Percentiles rank a stretch among this genome's conserved stretches.
These are phyloP conservation scores for Sesbania bispinosa DNA, from an alignment of 306 rosid species.

Conservation along the genomic window DNA sequence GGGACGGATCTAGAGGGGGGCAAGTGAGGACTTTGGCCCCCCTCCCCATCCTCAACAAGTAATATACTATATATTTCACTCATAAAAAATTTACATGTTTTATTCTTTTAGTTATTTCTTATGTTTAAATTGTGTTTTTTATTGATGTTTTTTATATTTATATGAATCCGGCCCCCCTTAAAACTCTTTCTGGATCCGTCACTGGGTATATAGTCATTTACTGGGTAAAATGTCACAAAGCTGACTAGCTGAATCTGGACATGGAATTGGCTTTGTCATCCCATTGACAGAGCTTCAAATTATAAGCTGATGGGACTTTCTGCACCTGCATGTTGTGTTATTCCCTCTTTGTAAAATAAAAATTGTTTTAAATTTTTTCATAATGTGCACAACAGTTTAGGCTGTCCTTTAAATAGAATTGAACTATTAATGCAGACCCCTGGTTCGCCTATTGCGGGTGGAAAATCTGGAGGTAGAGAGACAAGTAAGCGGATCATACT, in stretches of 20 bases:
- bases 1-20: too few species aligned
- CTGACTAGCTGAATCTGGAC: not conserved
- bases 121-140: too few species aligned
- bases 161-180: too few species aligned
- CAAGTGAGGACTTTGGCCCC: too few species aligned
- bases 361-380: not conserved
- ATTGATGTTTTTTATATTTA: too few species aligned
- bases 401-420: slow-evolving; percentile 30
- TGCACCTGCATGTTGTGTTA: not conserved
- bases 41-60: too few species aligned
- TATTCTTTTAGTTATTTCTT: too few species aligned
- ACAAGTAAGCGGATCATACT: slow-evolving; percentile 60
- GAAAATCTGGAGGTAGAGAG: slow-evolving; percentile 79
- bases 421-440: slow-evolving; percentile 73
- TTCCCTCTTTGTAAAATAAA: not conserved
- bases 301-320: slow-evolving; percentile 1
- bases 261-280: slow-evolving; percentile 3
- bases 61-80: too few species aligned
- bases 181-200: too few species aligned
- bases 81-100: too few species aligned
- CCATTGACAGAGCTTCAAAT: not conserved
- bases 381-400: slow-evolving; percentile 21
- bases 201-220: too few species aligned
- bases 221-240: not conserved
- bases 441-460: slow-evolving; percentile 78